These are phyloP conservation scores for Aspergillaceae sp. DNA, from an alignment of 2,329 filamentous ascomycete genomes.

Conservation along the genomic window DNA sequence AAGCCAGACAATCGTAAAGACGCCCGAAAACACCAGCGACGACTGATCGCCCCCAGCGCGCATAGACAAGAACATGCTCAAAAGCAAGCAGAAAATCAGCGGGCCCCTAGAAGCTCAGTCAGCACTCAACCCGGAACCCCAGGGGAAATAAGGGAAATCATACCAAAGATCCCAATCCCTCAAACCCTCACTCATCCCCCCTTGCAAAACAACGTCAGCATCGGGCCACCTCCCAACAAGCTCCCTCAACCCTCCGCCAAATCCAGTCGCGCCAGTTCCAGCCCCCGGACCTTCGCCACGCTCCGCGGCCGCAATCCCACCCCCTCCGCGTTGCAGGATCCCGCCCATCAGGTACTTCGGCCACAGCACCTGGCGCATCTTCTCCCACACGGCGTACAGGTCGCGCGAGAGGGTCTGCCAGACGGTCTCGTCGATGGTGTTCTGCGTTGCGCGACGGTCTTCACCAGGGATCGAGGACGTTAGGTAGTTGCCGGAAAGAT, in stretches of 20 bases:
- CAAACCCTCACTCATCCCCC: constrained; percentile 76
- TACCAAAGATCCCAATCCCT: constrained; percentile 94
- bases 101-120: constrained; percentile 57
- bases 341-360: constrained; percentile 82
- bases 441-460: constrained; percentile 77
- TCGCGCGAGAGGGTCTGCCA: constrained; percentile 96
- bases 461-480: constrained; percentile 87
- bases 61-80: constrained; percentile 81
- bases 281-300: constrained; percentile 39
- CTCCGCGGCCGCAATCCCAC: constrained; percentile 47
- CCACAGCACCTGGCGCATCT: constrained; percentile 95
- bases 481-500: constrained; percentile 73
- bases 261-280: constrained; percentile 21
- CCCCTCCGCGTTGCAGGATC: constrained; percentile 51
- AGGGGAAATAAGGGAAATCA: constrained; percentile 9
- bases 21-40: constrained; percentile 84
- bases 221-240: constrained; percentile 59
- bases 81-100: constrained; percentile 80
- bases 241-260: constrained; percentile 43
- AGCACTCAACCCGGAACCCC: background rate
- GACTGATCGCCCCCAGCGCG: constrained; percentile 71
- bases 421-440: constrained; percentile 94
- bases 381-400: constrained; percentile 87
- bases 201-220: constrained; percentile 56
- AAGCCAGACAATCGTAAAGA: constrained; percentile 95